These are phyloP conservation scores for Globisporangium iwayamae DNA, from an alignment of 352 stramenopile species.

Conservation along the genomic window DNA sequence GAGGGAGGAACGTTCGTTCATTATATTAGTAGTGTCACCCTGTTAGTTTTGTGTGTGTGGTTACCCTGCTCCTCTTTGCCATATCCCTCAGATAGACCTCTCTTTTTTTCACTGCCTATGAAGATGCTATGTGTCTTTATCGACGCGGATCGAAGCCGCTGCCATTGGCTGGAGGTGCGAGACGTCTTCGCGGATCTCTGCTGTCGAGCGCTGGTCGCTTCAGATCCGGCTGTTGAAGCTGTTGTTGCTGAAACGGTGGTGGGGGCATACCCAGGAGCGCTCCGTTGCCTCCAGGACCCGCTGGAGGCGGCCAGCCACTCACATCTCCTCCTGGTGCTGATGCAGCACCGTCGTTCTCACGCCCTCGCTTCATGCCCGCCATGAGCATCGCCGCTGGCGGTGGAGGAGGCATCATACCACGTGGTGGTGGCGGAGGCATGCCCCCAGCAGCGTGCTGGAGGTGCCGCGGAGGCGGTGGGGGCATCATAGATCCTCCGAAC, in stretches of 20 bases:
- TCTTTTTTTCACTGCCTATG: slow-evolving; percentile 2
- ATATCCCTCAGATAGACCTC: neutral
- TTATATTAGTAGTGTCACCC: too few relatives aligned
- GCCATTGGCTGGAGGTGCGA: slow-evolving; percentile 4
- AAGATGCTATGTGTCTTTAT: neutral
- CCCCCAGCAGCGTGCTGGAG: slow-evolving; percentile 46
- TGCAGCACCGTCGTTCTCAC: slow-evolving; percentile 6
- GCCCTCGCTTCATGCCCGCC: slow-evolving; percentile 16
- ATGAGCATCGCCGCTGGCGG: slow-evolving; percentile 20
- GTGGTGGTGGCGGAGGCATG: slow-evolving; percentile 29
- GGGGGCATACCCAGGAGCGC: slow-evolving; percentile 8
- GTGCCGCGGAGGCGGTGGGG: slow-evolving; percentile 39
- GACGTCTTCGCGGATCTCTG: slow-evolving; percentile 13
- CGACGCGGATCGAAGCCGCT: slow-evolving; percentile 4
- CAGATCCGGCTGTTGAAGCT: slow-evolving; percentile 9
- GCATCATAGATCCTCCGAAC: slow-evolving; percentile 17
- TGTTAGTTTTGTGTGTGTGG: too few relatives aligned
- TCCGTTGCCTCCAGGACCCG: slow-evolving; percentile 1
- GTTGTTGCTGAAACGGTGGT: slow-evolving; percentile 6
- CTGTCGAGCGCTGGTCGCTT: slow-evolving; percentile 13
- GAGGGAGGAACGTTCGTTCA: too few relatives aligned
- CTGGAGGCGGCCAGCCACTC: slow-evolving; percentile 11
- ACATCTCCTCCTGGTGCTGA: neutral
- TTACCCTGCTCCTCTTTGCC: neutral
- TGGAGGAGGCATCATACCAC: slow-evolving; percentile 13